phyloP scores from a whole-genome alignment of 1,284 basidiomycete species.

The Microbotryum lychnidis-dioicae region DNA sequence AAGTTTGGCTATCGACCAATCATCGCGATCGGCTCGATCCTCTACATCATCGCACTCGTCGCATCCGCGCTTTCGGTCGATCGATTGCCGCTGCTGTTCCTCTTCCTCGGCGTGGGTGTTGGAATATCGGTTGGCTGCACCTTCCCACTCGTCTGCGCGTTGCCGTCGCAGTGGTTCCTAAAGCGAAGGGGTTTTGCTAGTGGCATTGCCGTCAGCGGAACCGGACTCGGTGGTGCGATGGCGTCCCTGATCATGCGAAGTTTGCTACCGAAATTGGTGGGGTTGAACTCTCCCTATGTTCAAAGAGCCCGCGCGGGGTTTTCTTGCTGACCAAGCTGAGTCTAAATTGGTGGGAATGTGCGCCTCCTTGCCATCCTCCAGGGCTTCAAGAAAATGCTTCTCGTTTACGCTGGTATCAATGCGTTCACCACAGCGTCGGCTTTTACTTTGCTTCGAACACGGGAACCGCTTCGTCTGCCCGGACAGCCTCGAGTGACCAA shows the following conservation, averaged over 20 bases:
- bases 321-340: background rate
- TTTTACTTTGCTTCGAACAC: slow-evolving; percentile 12
- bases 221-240: slow-evolving; percentile 24
- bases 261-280: slow-evolving; percentile 10
- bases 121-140: slow-evolving; percentile 19
- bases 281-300: background rate
- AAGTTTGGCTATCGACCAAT: slow-evolving; percentile 8
- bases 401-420: slow-evolving; percentile 23
- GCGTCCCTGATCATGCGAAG: slow-evolving; percentile 18
- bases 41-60: slow-evolving; percentile 13
- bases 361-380: too few relatives aligned
- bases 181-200: slow-evolving; percentile 25
- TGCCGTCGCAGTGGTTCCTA: slow-evolving; percentile 27
- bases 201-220: slow-evolving; percentile 12
- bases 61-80: slow-evolving; percentile 7
- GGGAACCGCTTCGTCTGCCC: slow-evolving; percentile 9
- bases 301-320: background rate
- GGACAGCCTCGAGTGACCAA: slow-evolving; percentile 15
- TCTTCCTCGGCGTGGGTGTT: slow-evolving; percentile 24
- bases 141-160: slow-evolving; percentile 3
- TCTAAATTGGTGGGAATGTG: too few relatives aligned
- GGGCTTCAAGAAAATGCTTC: background rate
- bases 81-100: slow-evolving; percentile 19
- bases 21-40: slow-evolving; percentile 17
- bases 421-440: slow-evolving; percentile 4